Evolutionary conservation across 2,329 filamentous ascomycete genomes (phyloP).

Genomic region (Epichloe bromicola): DNA sequence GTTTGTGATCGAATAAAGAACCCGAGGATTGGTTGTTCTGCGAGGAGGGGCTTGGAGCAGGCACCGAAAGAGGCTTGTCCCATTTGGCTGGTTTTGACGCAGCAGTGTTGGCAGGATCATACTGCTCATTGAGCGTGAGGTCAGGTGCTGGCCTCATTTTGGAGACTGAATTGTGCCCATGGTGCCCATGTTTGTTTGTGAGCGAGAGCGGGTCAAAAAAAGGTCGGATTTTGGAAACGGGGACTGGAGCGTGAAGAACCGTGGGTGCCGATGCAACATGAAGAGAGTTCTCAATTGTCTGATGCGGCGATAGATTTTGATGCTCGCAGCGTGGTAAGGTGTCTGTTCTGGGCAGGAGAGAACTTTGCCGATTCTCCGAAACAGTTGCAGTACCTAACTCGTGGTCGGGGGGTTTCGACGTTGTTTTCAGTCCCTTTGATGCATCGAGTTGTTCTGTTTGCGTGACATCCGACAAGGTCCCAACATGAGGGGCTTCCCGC

Average conservation of each 20-base stretch:
- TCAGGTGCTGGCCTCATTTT: slow-evolving; percentile 3
- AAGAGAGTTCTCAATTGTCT: not conserved
- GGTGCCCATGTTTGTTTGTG: not conserved
- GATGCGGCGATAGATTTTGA: not conserved
- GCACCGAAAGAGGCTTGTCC: not conserved
- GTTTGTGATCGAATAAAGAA: slow-evolving; percentile 20
- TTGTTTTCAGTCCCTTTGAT: not conserved
- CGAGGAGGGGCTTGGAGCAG: slow-evolving; percentile 5
- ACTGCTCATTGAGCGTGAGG: not conserved
- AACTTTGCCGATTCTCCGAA: not conserved
- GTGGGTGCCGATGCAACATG: not conserved
- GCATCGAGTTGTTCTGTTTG: not conserved
- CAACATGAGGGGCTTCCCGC: not conserved
- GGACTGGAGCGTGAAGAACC: slow-evolving; percentile 8
- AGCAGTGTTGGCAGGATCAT: not conserved
- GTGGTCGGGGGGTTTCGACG: not conserved
- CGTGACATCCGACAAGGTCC: not conserved
- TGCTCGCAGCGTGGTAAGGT: not conserved
- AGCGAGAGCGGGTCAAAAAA: slow-evolving; percentile 1
- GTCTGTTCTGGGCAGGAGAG: not conserved
- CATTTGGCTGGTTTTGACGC: not conserved
- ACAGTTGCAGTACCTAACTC: too few relatives aligned
- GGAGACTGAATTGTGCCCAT: slow-evolving; percentile 5
- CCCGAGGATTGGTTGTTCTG: slow-evolving; percentile 14
- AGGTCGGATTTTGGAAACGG: slow-evolving; percentile 10